phyloP scores from a whole-genome alignment of 768 basidiomycete genomes.

The Serpula lacrymans region DNA sequence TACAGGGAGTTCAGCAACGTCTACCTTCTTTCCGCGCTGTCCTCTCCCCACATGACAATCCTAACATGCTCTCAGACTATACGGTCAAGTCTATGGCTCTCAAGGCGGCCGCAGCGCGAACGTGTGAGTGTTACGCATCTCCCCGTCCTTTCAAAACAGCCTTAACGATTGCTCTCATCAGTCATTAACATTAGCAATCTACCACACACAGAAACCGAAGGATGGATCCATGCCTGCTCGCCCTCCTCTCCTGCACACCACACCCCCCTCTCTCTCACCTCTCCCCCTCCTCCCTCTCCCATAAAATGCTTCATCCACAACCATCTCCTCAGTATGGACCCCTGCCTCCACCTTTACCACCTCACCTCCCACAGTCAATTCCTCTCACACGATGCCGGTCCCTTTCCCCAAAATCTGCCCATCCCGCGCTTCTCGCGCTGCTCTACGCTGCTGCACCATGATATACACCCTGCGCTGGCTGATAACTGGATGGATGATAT shows the following conservation, averaged over 20 bases:
- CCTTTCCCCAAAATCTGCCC: conserved; percentile 33
- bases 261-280: conserved; percentile 27
- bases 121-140: conserved; percentile 22
- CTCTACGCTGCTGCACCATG: conserved; percentile 43
- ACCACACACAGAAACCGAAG: conserved; percentile 8
- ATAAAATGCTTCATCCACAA: conserved; percentile 24
- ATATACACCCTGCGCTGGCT: conserved; percentile 44
- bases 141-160: neutral
- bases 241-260: conserved; percentile 31
- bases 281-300: conserved; percentile 10
- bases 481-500: conserved; percentile 45
- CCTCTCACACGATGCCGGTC: conserved; percentile 41
- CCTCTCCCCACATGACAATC: conserved; percentile 42
- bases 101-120: conserved; percentile 28
- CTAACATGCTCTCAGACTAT: conserved; percentile 35
- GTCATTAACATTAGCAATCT: neutral
- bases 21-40: conserved; percentile 47
- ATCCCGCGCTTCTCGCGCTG: conserved; percentile 49
- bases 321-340: conserved; percentile 33
- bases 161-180: neutral
- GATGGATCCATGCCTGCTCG: conserved; percentile 38
- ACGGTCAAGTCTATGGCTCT: conserved; percentile 27
- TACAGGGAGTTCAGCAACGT: conserved; percentile 33
- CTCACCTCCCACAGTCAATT: conserved; percentile 46
- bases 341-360: conserved; percentile 37